phyloP scores from a whole-genome alignment of 768 basidiomycete species.

The Suillus alpinus region DNA sequence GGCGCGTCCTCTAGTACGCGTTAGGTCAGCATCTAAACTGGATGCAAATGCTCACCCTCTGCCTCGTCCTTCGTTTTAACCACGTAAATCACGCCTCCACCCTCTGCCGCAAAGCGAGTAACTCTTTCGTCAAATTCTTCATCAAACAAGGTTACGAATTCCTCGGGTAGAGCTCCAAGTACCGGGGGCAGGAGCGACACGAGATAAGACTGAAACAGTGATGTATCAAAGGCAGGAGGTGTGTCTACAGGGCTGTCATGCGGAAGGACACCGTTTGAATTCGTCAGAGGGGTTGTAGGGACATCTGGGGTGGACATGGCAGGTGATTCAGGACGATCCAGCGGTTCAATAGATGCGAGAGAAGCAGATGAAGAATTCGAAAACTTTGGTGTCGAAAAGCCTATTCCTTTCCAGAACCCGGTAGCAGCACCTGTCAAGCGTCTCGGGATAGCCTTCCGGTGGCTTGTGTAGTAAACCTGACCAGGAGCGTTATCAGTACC shows the following conservation, averaged over 20 bases:
- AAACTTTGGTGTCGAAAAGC: conserved; percentile 18
- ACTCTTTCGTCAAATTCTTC: conserved; percentile 76
- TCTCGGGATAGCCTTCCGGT: conserved; percentile 22
- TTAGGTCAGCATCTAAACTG: conserved; percentile 9
- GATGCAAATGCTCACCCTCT: conserved; percentile 53
- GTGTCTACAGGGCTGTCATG: conserved; percentile 35
- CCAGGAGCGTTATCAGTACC: conserved; percentile 18
- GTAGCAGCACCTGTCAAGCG: conserved; percentile 19
- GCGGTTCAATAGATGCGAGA: not conserved
- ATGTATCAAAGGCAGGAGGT: conserved; percentile 57
- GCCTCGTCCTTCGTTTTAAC: conserved; percentile 74
- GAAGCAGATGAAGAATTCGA: conserved; percentile 11
- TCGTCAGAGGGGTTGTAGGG: conserved; percentile 26
- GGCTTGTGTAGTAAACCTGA: conserved; percentile 30
- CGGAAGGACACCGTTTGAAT: conserved; percentile 24
- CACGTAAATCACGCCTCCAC: conserved; percentile 76
- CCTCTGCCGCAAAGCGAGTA: conserved; percentile 70
- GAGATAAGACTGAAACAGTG: conserved; percentile 70
- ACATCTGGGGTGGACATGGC: conserved; percentile 12
- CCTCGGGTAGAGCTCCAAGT: conserved; percentile 65
- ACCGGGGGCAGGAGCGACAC: conserved; percentile 73
- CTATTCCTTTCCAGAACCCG: conserved; percentile 22
- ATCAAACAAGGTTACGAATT: conserved; percentile 69
- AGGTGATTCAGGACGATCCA: conserved; percentile 10
- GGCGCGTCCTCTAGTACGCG: conserved; percentile 56